Conservation (phyloP, 768 basidiomycete species). For the Tephrocybe sp. region DNA sequence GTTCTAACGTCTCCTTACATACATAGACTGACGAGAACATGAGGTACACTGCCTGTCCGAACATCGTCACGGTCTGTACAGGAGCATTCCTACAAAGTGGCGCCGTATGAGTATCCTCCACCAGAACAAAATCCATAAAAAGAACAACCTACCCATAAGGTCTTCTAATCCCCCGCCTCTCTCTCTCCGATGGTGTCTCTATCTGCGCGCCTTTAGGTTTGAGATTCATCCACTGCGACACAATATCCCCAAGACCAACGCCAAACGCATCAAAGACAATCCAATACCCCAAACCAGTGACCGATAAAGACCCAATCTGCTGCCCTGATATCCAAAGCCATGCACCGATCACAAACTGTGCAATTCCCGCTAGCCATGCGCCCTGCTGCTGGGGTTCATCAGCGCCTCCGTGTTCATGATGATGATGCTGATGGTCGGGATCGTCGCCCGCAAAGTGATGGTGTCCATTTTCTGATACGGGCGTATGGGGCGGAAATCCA, state of each 20-base stretch:
- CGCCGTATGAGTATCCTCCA: slow-evolving; percentile 9
- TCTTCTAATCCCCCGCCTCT: slow-evolving; percentile 59
- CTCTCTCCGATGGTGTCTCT: slow-evolving; percentile 20
- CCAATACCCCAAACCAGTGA: slow-evolving; percentile 94
- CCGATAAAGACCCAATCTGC: slow-evolving; percentile 79
- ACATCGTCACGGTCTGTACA: slow-evolving; percentile 70
- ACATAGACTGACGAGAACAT: slow-evolving; percentile 95
- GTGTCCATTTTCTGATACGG: slow-evolving; percentile 14
- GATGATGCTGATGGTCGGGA: not conserved
- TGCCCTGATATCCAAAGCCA: slow-evolving; percentile 91
- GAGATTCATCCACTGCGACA: slow-evolving; percentile 42
- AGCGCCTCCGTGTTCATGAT: not conserved
- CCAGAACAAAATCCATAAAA: not conserved
- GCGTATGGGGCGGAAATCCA: slow-evolving; percentile 15
- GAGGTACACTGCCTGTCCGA: slow-evolving; percentile 90
- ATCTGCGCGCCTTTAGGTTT: slow-evolving; percentile 12
- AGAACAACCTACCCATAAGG: slow-evolving; percentile 38
- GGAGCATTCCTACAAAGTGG: slow-evolving; percentile 54
- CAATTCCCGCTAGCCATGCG: slow-evolving; percentile 23
- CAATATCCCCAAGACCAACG: slow-evolving; percentile 51
- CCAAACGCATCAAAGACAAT: slow-evolving; percentile 94
- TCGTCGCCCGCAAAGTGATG: not conserved
- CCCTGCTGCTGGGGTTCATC: not conserved
- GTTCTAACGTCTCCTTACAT: slow-evolving; percentile 96
- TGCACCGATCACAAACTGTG: slow-evolving; percentile 66